phyloP scores from a whole-genome alignment of 129 eudicot genomes.

The Chrysanthemum makinoi region DNA sequence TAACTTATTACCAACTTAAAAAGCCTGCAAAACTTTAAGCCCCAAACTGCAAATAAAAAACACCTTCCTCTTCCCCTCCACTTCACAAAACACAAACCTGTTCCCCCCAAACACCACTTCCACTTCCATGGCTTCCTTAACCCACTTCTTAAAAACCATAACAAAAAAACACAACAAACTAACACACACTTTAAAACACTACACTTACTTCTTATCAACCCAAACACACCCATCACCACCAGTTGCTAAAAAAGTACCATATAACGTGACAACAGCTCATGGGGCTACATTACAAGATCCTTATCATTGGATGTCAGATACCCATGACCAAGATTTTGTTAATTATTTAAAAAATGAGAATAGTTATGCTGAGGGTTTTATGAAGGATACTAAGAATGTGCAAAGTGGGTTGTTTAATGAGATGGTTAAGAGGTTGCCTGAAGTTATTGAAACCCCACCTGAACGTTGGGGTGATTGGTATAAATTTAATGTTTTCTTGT shows the following conservation, averaged over 20 bases:
- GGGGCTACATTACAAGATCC: slow-evolving; percentile 73
- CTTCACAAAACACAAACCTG: neutral
- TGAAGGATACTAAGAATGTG: slow-evolving; percentile 58
- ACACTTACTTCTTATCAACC: slow-evolving; percentile 43
- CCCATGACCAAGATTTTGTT: slow-evolving; percentile 71
- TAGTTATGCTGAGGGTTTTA: slow-evolving; percentile 58
- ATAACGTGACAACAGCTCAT: slow-evolving; percentile 52
- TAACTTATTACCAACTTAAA: no score
- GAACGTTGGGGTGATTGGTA: slow-evolving; percentile 93
- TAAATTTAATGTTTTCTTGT: neutral
- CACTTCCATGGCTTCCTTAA: slow-evolving; percentile 31
- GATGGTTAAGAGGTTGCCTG: slow-evolving; percentile 61
- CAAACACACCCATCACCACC: slow-evolving; percentile 47
- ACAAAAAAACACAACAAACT: slow-evolving; percentile 23
- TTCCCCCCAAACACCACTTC: neutral
- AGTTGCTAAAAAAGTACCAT: slow-evolving; percentile 59
- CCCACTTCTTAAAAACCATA: slow-evolving; percentile 23
- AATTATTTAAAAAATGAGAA: slow-evolving; percentile 59
- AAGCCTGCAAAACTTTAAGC: no score
- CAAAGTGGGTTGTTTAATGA: slow-evolving; percentile 56
- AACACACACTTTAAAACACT: slow-evolving; percentile 16
- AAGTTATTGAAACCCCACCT: slow-evolving; percentile 65
- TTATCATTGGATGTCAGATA: slow-evolving; percentile 88
- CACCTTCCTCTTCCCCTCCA: neutral
- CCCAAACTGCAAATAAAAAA: no score